Evolutionary conservation across 1,284 basidiomycete genomes (phyloP).

Genomic region (Pseudozyma tsukubaensis): DNA sequence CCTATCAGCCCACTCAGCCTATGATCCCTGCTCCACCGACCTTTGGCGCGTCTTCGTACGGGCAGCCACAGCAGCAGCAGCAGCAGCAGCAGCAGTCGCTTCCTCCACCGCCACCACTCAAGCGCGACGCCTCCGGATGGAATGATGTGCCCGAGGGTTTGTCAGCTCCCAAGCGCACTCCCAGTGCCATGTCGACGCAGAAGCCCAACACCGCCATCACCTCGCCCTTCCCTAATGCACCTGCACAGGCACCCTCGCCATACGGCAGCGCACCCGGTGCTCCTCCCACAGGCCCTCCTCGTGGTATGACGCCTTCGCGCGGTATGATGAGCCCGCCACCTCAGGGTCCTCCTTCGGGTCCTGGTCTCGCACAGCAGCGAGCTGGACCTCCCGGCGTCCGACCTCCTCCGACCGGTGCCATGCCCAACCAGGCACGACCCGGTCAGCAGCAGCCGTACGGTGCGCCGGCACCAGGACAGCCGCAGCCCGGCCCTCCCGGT

Average conservation of each 20-base stretch:
- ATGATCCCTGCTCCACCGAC: conserved; percentile 69
- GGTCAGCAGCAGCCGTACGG: conserved; percentile 31
- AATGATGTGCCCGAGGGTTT: conserved; percentile 80
- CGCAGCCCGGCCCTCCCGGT: conserved; percentile 41
- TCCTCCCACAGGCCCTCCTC: conserved; percentile 64
- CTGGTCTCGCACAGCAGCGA: conserved; percentile 44
- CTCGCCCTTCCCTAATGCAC: conserved; percentile 85
- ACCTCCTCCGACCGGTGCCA: conserved; percentile 31
- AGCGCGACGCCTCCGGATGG: conserved; percentile 83
- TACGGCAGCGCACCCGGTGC: conserved; percentile 50
- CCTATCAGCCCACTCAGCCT: conserved; percentile 52
- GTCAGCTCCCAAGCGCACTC: conserved; percentile 64
- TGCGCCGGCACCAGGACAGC: conserved; percentile 24
- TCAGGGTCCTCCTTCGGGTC: conserved; percentile 33
- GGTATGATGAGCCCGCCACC: conserved; percentile 68
- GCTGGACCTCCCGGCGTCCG: conserved; percentile 38
- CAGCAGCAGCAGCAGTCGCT: conserved; percentile 47
- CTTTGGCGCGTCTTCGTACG: conserved; percentile 53
- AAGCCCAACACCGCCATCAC: conserved; percentile 73
- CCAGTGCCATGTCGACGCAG: conserved; percentile 55
- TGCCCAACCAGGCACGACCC: conserved; percentile 27
- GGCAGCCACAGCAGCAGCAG: conserved; percentile 36
- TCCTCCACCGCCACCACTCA: conserved; percentile 71
- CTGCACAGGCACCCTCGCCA: conserved; percentile 46
- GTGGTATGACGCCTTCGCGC: conserved; percentile 63